Percentiles rank a stretch among this genome's conserved stretches.
These are phyloP conservation scores for Acacia acuminata DNA, from an alignment of 306 rosid genomes.

Conservation along the genomic window DNA sequence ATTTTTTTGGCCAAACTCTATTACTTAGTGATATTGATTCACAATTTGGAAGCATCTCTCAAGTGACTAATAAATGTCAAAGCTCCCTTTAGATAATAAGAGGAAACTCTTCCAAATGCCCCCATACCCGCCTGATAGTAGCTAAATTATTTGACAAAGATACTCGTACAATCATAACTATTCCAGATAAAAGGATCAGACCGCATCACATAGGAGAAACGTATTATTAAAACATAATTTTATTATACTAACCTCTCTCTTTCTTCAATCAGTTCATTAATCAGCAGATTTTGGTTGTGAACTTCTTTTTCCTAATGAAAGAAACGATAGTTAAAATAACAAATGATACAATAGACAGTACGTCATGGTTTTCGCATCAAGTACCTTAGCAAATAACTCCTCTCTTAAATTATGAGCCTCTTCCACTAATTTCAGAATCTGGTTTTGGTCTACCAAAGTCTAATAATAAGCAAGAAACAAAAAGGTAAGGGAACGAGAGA, in stretches of 20 bases:
- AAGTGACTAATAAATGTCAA: constrained; percentile 1
- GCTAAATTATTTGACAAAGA: constrained; percentile 12
- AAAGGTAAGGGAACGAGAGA: constrained; percentile 39
- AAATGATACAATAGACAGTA: not conserved
- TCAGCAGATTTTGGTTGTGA: constrained; percentile 53
- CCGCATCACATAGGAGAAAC: constrained; percentile 16
- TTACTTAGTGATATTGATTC: not conserved
- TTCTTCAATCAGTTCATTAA: constrained; percentile 68
- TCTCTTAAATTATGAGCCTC: constrained; percentile 70
- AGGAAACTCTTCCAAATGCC: not conserved
- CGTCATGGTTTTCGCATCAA: not conserved
- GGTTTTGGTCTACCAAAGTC: constrained; percentile 77
- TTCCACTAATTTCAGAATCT: constrained; percentile 67
- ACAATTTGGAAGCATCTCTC: constrained; percentile 11
- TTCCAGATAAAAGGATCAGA: constrained; percentile 10
- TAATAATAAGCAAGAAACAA: constrained; percentile 40
- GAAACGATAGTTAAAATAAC: constrained; percentile 16
- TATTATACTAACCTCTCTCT: constrained; percentile 65
- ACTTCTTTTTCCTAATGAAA: constrained; percentile 71
- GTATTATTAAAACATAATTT: constrained; percentile 9
- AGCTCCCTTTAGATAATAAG: not conserved
- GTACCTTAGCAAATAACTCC: constrained; percentile 68
- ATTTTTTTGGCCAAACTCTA: not conserved
- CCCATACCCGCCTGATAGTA: not conserved
- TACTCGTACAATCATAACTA: not conserved